Percentiles rank a stretch among this genome's conserved stretches.
phyloP scores from a whole-genome alignment of 805 yeast species.

The Kluyveromyces starmeri region DNA sequence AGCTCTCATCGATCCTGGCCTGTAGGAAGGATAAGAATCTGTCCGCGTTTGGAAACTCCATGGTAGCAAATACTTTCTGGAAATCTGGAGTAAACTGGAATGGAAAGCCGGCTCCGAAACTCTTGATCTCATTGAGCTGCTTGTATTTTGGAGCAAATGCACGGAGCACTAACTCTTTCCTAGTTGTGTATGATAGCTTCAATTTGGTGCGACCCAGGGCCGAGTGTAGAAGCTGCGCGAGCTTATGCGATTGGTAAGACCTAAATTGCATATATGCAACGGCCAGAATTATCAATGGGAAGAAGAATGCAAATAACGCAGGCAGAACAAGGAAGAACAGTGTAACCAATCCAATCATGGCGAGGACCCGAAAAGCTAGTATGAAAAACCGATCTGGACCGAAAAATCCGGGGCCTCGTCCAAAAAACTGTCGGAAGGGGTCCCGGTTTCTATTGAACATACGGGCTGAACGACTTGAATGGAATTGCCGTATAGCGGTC shows the following conservation, averaged over 20 bases:
- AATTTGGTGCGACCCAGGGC: constrained; percentile 12
- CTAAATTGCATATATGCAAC: constrained; percentile 19
- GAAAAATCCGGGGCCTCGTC: not conserved
- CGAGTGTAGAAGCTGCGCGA: constrained; percentile 12
- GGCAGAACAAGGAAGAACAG: constrained; percentile 13
- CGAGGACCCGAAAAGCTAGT: constrained; percentile 6
- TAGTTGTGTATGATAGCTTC: constrained; percentile 5
- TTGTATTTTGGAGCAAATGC: not conserved
- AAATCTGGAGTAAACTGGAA: not conserved
- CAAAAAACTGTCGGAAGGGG: not conserved
- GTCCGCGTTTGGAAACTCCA: constrained; percentile 1
- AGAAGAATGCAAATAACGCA: constrained; percentile 13
- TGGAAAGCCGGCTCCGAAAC: not conserved
- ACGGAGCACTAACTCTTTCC: constrained; percentile 2
- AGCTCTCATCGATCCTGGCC: constrained; percentile 17
- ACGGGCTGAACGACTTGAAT: too few relatives aligned
- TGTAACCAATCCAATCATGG: constrained; percentile 11
- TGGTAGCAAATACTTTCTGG: constrained; percentile 1
- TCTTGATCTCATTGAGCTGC: not conserved
- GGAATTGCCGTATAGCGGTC: too few relatives aligned
- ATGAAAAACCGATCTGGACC: not conserved
- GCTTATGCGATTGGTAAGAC: constrained; percentile 14
- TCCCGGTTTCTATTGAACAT: too few relatives aligned
- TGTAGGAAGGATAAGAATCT: constrained; percentile 11
- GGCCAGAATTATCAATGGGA: constrained; percentile 18